Base-by-base conservation (phyloP, 2,329 filamentous ascomycete genomes). In the Biscogniauxia marginata region DNA sequence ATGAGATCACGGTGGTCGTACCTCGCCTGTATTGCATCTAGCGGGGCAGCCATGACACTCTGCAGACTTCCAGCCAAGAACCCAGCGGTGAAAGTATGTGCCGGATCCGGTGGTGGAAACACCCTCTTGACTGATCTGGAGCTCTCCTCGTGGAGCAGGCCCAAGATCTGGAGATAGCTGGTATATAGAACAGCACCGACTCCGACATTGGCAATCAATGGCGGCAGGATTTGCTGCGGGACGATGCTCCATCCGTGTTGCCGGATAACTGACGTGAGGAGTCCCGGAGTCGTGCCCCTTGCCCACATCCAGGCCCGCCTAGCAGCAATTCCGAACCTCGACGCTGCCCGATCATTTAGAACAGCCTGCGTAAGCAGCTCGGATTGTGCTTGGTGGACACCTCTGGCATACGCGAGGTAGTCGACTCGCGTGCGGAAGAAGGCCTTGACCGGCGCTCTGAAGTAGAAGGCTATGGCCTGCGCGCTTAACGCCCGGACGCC, bases 401-500 rank as follows among this genome's bases (percentile, higher is more conserved):
- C 77, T 23, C 83, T 77, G 2, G 82, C 83, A 59, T 84, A 85
- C 1, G 82, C 82, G 18, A 85, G 78, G 63, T 92, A 96, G 77
- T 97, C 93, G 61, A 97, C 91, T 56, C 93, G 80, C 1, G 90
- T 93, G 59, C 91, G 85, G 75, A 97, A 96, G 71, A 97, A 97
- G 16, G 92, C 90, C 74, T 96, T 96, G 52, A 92, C 89, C 0
- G 93, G 93, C 0, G 91, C 91, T 55, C 92, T 83, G 70, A 96
- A 97, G 75, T 96, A 97, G 67, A 96, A 96, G 21, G 91, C 88
- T 53, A 96, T 83, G 66, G 91, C 80, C 70, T 96, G 89, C 7
- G 91, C 89, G 65, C 88, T 93, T 60, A 96, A 73, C 23, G 92
- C 93, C 48, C 93, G 88, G 61, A 92, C 89, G 44, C 90, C 85